Conservation (phyloP, 2,329 filamentous ascomycete species). For the Penicillium sp. region DNA sequence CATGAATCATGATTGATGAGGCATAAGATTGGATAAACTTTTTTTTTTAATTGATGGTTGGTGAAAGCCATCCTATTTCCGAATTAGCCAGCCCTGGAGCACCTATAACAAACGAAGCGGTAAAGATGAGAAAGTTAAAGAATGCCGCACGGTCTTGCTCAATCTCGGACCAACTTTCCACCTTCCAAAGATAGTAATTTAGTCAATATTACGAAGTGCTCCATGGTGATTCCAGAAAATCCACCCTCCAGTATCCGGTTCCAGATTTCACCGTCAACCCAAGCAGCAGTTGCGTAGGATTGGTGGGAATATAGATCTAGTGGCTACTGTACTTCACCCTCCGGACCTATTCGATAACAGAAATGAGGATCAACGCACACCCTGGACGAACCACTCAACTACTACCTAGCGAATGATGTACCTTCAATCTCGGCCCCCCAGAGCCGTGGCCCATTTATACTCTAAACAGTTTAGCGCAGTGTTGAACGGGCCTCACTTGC, state of each 20-base stretch:
- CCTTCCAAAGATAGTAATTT: not conserved
- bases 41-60: not conserved
- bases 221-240: no score
- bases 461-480: constrained; percentile 3
- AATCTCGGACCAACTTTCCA: not conserved
- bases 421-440: not conserved
- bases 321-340: not conserved
- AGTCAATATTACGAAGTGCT: no score
- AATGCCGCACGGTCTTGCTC: not conserved
- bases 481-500: not conserved
- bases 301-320: not conserved
- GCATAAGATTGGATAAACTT: not conserved
- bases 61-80: not conserved
- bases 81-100: not conserved
- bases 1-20: not conserved
- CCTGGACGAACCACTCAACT: not conserved
- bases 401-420: not conserved
- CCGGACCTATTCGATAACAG: not conserved
- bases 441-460: not conserved
- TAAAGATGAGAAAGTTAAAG: not conserved
- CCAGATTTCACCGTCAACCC: not conserved
- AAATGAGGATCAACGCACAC: not conserved
- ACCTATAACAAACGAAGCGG: not conserved
- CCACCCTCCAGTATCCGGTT: not conserved
- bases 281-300: not conserved